These are phyloP conservation scores for Galerina marginata DNA, from an alignment of 768 basidiomycete species.

Conservation along the genomic window DNA sequence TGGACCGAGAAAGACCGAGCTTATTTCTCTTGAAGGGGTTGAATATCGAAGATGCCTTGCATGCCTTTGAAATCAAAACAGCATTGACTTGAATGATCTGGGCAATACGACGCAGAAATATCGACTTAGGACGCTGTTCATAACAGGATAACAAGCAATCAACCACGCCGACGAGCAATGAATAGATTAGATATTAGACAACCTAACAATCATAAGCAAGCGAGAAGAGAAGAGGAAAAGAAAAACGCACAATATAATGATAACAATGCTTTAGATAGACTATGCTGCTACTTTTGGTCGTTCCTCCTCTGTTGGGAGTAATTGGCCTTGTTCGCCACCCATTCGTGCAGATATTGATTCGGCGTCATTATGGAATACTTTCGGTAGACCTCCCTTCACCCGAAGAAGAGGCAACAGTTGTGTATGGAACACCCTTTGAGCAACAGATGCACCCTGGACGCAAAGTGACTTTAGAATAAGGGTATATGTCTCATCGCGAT, in stretches of 20 bases:
- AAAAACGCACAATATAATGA: slow-evolving; percentile 20
- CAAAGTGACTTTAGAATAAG: slow-evolving; percentile 9
- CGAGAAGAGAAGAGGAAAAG: background rate
- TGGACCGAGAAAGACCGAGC: too few species aligned
- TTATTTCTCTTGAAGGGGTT: too few species aligned
- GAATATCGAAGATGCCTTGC: too few species aligned
- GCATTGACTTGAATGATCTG: too few species aligned
- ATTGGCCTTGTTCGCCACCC: slow-evolving; percentile 49
- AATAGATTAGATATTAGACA: slow-evolving; percentile 20
- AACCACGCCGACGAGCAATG: background rate
- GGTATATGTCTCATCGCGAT: background rate
- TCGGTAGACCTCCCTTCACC: slow-evolving; percentile 47
- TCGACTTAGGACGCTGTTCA: background rate
- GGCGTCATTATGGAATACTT: slow-evolving; percentile 55
- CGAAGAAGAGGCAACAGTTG: slow-evolving; percentile 51
- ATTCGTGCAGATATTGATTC: slow-evolving; percentile 48
- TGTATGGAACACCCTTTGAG: slow-evolving; percentile 57
- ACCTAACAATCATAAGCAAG: slow-evolving; percentile 4
- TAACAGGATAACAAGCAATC: background rate
- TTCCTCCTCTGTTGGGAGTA: slow-evolving; percentile 27
- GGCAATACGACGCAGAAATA: too few species aligned
- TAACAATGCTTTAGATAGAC: slow-evolving; percentile 12
- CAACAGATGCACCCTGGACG: slow-evolving; percentile 49
- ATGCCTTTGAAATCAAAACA: too few species aligned
- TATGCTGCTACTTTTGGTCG: slow-evolving; percentile 21